A percentile compares a stretch with the other conserved stretches of the same genome.
phyloP scores from a whole-genome alignment of 306 rosid genomes.

The Lathyrus aphaca region DNA sequence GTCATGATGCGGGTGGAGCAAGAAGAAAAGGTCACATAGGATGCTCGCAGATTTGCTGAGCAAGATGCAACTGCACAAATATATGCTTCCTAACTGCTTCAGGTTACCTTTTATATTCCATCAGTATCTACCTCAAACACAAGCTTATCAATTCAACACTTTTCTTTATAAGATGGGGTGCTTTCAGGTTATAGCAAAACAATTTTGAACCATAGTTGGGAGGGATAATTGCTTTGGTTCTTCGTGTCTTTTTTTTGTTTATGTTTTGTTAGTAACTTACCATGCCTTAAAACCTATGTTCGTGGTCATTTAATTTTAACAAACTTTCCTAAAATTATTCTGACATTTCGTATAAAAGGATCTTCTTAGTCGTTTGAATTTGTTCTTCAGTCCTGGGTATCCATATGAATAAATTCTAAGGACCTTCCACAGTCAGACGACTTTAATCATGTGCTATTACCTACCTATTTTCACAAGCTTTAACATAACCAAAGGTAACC shows the following conservation, averaged over 20 bases:
- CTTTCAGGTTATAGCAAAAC: constrained; percentile 15
- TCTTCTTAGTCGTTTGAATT: too few relatives aligned
- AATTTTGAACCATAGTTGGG: not conserved
- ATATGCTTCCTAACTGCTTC: constrained; percentile 93
- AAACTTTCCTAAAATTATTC: too few relatives aligned
- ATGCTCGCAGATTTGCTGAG: constrained; percentile 96
- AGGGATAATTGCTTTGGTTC: not conserved
- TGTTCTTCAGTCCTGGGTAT: constrained; percentile 99
- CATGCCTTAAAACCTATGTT: too few relatives aligned
- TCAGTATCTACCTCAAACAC: constrained; percentile 14
- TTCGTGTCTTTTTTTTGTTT: too few relatives aligned
- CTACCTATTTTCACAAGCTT: constrained; percentile 84
- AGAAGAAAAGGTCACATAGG: constrained; percentile 96
- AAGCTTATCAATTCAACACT: constrained; percentile 12
- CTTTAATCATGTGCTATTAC: constrained; percentile 90
- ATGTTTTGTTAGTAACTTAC: too few relatives aligned
- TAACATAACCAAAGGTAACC: constrained; percentile 86
- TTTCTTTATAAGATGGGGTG: constrained; percentile 13
- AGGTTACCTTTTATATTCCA: constrained; percentile 55
- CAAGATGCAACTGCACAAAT: constrained; percentile 97
- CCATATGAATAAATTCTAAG: constrained; percentile 94
- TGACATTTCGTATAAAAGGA: too few relatives aligned
- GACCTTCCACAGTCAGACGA: constrained; percentile 94
- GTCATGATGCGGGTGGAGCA: constrained; percentile 99
- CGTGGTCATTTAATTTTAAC: too few relatives aligned